Evolutionary conservation across 2,329 filamentous ascomycete genomes (phyloP), one percentile per base, ranked within the genome.

Genomic region (Colletotrichum abscissum): DNA sequence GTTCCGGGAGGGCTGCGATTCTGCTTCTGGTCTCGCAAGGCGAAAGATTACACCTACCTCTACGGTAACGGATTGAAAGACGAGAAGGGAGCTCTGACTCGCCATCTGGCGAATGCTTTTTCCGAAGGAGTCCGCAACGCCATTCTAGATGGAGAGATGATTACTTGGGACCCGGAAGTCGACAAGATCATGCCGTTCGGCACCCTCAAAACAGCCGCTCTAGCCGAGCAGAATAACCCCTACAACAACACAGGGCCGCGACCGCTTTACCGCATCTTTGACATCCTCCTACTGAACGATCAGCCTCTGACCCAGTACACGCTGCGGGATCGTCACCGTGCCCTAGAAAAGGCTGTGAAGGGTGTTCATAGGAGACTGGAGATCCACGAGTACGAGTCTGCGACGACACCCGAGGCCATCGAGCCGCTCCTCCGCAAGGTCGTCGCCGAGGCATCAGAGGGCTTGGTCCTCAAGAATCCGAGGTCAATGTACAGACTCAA

Each of bases 71-170:
- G 93, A 0, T 88, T 97, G 19, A 84, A 92, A 59, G 94, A 97
- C 76, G 89, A 92, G 6, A 91, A 92, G 54, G 92, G 93, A 8
- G 92, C 95, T 7, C 82, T 98, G 65, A 98, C 96, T 0, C 89
- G 94, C 42, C 92, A 97, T 80, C 86, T 98, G 24, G 90, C 90
- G 65, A 87, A 91, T 54, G 95, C 94, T 0, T 98, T 99, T 80
- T 87, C 91, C 2, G 85, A 91, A 1, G 92, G 92, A 1, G 95
- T 98, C 0, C 88, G 92, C 19, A 98, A 94, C 79, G 88, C 98
- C 76, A 98, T 99, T 63, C 87, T 99, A 0, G 97, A 99, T 78
- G 97, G 97, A 11, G 97, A 99, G 81, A 99, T 99, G 97, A 95
- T 99, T 71, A 98, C 95, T 0, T 99, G 97, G 97, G 95, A 98